Evolutionary conservation across 768 basidiomycete species (phyloP).

Genomic region (Boletellus ananiceps): DNA sequence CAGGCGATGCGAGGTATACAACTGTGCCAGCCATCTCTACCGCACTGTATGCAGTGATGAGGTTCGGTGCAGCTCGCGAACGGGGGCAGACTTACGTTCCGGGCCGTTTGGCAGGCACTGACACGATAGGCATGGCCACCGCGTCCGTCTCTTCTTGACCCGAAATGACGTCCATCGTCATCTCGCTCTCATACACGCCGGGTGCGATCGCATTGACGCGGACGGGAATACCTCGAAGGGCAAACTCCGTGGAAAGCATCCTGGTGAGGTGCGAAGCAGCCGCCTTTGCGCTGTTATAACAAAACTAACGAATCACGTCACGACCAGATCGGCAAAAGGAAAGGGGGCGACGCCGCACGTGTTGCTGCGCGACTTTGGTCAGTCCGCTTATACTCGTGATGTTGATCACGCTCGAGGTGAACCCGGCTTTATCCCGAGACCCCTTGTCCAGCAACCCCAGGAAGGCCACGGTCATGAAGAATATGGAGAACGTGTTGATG

Average conservation of each 20-base stretch:
- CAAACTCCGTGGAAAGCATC: constrained; percentile 73
- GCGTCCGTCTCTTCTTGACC: constrained; percentile 45
- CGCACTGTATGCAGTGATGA: constrained; percentile 37
- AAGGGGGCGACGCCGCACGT: constrained; percentile 45
- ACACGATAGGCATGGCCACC: constrained; percentile 54
- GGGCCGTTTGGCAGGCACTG: constrained; percentile 57
- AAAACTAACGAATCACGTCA: constrained; percentile 47
- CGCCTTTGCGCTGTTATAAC: constrained; percentile 78
- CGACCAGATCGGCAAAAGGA: background rate
- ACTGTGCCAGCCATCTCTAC: constrained; percentile 76
- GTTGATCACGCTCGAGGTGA: constrained; percentile 67
- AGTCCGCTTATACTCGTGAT: constrained; percentile 75
- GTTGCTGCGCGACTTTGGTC: constrained; percentile 66
- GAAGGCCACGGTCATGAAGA: constrained; percentile 74
- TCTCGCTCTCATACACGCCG: constrained; percentile 71
- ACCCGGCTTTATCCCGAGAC: constrained; percentile 51
- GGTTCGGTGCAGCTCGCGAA: background rate
- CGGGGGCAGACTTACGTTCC: constrained; percentile 54
- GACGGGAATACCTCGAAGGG: constrained; percentile 60
- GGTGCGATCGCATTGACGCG: constrained; percentile 75
- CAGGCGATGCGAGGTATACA: constrained; percentile 68
- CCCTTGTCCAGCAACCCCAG: constrained; percentile 72
- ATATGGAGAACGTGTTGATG: constrained; percentile 73
- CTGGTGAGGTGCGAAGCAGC: constrained; percentile 73
- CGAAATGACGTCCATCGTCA: constrained; percentile 54